Percentiles rank a stretch among this genome's conserved stretches.
These are phyloP conservation scores for Penicillium cosmopolitanum DNA, from an alignment of 495 filamentous ascomycete genomes.

Conservation along the genomic window DNA sequence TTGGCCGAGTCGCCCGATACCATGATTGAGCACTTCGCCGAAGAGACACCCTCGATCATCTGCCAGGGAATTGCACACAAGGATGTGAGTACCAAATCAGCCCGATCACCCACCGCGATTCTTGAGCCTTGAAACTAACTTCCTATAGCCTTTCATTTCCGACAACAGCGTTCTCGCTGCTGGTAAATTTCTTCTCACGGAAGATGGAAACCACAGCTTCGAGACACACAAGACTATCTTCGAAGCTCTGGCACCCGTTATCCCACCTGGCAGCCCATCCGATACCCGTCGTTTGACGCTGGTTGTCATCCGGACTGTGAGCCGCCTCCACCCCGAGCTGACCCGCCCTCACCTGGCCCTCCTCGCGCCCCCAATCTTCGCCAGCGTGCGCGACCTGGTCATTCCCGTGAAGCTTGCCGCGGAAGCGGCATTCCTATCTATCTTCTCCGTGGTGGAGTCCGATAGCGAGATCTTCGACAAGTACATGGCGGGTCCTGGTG, in stretches of 20 bases:
- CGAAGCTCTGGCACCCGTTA: constrained; percentile 70
- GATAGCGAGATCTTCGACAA: constrained; percentile 89
- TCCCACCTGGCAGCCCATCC: constrained; percentile 72
- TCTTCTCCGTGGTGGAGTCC: constrained; percentile 89
- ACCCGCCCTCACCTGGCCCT: constrained; percentile 76
- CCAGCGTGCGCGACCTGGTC: constrained; percentile 86
- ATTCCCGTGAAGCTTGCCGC: constrained; percentile 96
- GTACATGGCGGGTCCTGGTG: constrained; percentile 70
- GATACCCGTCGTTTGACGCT: constrained; percentile 87
- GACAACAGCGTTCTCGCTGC: constrained; percentile 91
- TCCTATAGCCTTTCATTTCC: constrained; percentile 69
- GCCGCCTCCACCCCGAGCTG: constrained; percentile 73
- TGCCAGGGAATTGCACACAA: constrained; percentile 78
- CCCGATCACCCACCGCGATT: neutral
- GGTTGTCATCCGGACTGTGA: constrained; percentile 86
- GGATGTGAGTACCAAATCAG: constrained; percentile 56
- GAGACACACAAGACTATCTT: constrained; percentile 80
- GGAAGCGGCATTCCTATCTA: constrained; percentile 89
- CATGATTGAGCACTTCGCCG: constrained; percentile 65
- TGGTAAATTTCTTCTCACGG: constrained; percentile 87
- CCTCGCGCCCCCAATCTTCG: constrained; percentile 83
- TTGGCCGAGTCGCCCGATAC: constrained; percentile 75
- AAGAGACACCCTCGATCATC: constrained; percentile 74
- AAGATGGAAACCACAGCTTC: constrained; percentile 48
- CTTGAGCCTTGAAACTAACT: constrained; percentile 22